phyloP scores from a whole-genome alignment of 2,329 filamentous ascomycete genomes.

The Coleophoma crateriformis region DNA sequence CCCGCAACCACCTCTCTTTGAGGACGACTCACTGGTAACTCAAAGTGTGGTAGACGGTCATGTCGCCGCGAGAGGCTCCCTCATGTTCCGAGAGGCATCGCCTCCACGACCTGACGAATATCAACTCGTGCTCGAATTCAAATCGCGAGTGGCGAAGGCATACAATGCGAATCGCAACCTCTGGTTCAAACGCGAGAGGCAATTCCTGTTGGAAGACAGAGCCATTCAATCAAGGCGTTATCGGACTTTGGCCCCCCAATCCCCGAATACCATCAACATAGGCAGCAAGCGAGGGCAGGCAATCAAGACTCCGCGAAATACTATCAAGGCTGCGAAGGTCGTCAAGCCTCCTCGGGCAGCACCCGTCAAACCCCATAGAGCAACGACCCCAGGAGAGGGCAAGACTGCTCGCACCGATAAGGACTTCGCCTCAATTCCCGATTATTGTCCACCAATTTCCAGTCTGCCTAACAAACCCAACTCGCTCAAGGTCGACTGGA shows the following conservation, averaged over 20 bases:
- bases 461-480: slow-evolving; percentile 63
- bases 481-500: slow-evolving; percentile 81
- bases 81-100: slow-evolving; percentile 33
- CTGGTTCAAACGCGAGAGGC: slow-evolving; percentile 21
- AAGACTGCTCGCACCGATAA: slow-evolving; percentile 69
- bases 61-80: slow-evolving; percentile 20
- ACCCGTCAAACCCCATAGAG: slow-evolving; percentile 6
- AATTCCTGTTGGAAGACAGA: slow-evolving; percentile 20
- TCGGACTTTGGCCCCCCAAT: slow-evolving; percentile 18
- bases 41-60: slow-evolving; percentile 42
- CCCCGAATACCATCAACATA: neutral
- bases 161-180: slow-evolving; percentile 18
- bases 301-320: neutral
- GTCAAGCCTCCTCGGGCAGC: slow-evolving; percentile 5
- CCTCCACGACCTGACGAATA: slow-evolving; percentile 50
- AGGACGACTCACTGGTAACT: slow-evolving; percentile 29
- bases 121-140: slow-evolving; percentile 45
- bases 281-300: neutral
- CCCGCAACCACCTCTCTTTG: slow-evolving; percentile 46
- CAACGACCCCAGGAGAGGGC: slow-evolving; percentile 32
- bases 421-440: slow-evolving; percentile 65
- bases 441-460: slow-evolving; percentile 65
- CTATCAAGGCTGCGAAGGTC: neutral
- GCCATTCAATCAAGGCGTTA: slow-evolving; percentile 14
- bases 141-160: slow-evolving; percentile 40